A percentile compares a stretch with the other conserved stretches of the same genome.
Evolutionary conservation across 2,329 filamentous ascomycete genomes (phyloP).

Genomic region (Cercospora zeina): DNA sequence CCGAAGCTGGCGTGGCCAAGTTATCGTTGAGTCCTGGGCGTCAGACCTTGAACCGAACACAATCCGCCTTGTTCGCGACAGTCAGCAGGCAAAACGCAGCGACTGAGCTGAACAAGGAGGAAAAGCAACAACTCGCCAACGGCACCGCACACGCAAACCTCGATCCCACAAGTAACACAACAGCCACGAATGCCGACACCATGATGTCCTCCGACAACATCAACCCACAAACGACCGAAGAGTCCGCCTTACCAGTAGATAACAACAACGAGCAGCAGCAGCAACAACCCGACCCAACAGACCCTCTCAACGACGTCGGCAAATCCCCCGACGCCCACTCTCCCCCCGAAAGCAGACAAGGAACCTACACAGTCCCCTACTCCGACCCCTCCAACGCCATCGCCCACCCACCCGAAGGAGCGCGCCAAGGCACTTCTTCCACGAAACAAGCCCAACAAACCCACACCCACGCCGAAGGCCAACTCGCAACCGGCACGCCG

Average conservation of each 20-base stretch:
- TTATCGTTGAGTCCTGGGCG: slow-evolving; percentile 36
- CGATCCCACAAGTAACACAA: slow-evolving; percentile 3
- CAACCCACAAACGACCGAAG: slow-evolving; percentile 12
- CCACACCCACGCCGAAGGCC: slow-evolving; percentile 48
- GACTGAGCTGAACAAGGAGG: slow-evolving; percentile 6
- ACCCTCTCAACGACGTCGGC: slow-evolving; percentile 21
- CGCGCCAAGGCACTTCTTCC: slow-evolving; percentile 45
- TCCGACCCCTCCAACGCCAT: slow-evolving; percentile 38
- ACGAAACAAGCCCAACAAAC: slow-evolving; percentile 47
- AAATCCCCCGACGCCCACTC: slow-evolving; percentile 21
- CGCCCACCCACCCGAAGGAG: slow-evolving; percentile 41
- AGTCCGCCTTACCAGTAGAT: slow-evolving; percentile 5
- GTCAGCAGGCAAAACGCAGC: slow-evolving; percentile 15
- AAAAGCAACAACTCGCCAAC: slow-evolving; percentile 13
- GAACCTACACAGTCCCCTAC: slow-evolving; percentile 34
- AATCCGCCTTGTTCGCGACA: slow-evolving; percentile 26
- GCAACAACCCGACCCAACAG: background rate
- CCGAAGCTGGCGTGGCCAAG: slow-evolving; percentile 30
- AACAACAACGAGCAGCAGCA: background rate
- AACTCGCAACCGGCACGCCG: slow-evolving; percentile 48
- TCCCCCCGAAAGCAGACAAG: slow-evolving; percentile 25
- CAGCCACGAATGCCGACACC: background rate
- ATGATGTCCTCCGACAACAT: slow-evolving; percentile 12
- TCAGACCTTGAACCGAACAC: slow-evolving; percentile 21
- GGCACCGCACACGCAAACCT: slow-evolving; percentile 7